These are phyloP conservation scores for Aspergillus asperescens DNA, from an alignment of 495 filamentous ascomycete species.

Conservation along the genomic window DNA sequence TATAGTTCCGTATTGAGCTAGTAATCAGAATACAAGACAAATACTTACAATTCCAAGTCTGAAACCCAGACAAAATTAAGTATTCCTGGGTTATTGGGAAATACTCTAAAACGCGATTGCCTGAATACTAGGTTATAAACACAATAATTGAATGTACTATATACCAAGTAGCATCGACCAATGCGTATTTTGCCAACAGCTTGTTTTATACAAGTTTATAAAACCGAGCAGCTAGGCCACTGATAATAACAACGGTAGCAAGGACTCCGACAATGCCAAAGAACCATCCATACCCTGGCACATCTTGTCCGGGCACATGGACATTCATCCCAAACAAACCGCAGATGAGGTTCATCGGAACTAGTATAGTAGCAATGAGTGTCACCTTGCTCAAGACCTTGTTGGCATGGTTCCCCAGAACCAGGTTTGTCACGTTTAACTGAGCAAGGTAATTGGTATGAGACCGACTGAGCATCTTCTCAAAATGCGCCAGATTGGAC, in stretches of 20 bases:
- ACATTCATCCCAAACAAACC: constrained; percentile 99
- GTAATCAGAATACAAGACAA: background rate
- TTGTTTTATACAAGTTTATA: constrained; percentile 35
- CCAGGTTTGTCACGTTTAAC: constrained; percentile 82
- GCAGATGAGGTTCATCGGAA: constrained; percentile 93
- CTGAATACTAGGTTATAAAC: constrained; percentile 1
- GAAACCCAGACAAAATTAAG: background rate
- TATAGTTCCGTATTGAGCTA: background rate
- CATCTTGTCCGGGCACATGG: constrained; percentile 60
- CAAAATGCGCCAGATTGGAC: constrained; percentile 88
- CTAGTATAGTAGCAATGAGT: constrained; percentile 87
- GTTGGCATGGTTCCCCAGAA: constrained; percentile 74
- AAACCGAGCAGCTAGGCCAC: constrained; percentile 43
- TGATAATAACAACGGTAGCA: constrained; percentile 50
- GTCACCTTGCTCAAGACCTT: constrained; percentile 89
- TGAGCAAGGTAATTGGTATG: constrained; percentile 96
- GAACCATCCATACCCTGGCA: constrained; percentile 61
- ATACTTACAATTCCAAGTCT: background rate
- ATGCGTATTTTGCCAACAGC: background rate
- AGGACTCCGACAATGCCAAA: constrained; percentile 74
- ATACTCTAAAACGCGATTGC: background rate
- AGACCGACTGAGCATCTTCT: constrained; percentile 93
- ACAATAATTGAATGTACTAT: background rate
- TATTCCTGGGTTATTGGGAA: background rate
- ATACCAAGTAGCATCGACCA: background rate